phyloP scores from a whole-genome alignment of 2,329 filamentous ascomycete genomes.

The Lasiodiplodia hormozganensis region DNA sequence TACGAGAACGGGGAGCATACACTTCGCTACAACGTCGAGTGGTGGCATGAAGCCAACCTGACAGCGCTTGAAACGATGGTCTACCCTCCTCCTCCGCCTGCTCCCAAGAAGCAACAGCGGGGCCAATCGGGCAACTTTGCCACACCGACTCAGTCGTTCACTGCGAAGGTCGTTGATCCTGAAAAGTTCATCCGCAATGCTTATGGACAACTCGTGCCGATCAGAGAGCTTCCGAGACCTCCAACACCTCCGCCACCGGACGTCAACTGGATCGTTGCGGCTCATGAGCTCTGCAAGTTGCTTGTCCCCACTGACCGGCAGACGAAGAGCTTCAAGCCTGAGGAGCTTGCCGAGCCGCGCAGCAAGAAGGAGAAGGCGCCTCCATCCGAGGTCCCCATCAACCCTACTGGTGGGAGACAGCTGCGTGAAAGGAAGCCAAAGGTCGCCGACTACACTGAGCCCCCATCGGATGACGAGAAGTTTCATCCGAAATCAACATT shows the following conservation, averaged over 20 bases:
- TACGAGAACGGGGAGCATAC: constrained; percentile 37
- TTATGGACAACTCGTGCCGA: constrained; percentile 57
- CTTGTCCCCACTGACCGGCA: constrained; percentile 79
- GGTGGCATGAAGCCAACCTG: constrained; percentile 52
- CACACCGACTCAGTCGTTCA: constrained; percentile 86
- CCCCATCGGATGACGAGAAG: constrained; percentile 51
- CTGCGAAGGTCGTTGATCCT: constrained; percentile 76
- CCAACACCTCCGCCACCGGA: constrained; percentile 77
- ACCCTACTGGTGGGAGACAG: constrained; percentile 58
- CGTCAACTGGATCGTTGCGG: constrained; percentile 84
- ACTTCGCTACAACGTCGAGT: constrained; percentile 47
- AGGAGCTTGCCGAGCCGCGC: constrained; percentile 73
- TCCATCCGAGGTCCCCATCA: constrained; percentile 51
- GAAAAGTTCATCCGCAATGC: constrained; percentile 67
- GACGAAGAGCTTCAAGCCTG: constrained; percentile 75
- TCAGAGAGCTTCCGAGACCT: constrained; percentile 40
- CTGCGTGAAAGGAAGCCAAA: constrained; percentile 72
- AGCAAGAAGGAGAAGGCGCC: constrained; percentile 60
- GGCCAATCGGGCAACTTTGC: constrained; percentile 74
- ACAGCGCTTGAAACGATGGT: constrained; percentile 44
- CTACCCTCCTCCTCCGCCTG: constrained; percentile 44
- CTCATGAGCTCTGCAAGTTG: constrained; percentile 80
- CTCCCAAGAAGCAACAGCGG: constrained; percentile 68
- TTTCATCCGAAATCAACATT: constrained; percentile 36
- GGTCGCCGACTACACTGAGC: constrained; percentile 58